phyloP scores from a whole-genome alignment of 441 rosid species.

The Lepidium campestre region DNA sequence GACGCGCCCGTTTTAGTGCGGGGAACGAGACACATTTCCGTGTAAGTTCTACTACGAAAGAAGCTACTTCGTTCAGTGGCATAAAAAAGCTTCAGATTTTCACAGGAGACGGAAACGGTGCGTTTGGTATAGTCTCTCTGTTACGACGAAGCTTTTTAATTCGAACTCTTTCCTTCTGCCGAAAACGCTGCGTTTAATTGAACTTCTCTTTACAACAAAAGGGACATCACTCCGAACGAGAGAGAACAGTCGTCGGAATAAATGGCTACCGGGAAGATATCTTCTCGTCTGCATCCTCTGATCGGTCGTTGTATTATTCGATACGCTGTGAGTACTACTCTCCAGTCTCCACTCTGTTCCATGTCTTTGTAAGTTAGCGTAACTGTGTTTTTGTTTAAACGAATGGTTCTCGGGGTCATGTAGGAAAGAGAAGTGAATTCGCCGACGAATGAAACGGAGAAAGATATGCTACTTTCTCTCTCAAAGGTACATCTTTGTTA shows the following conservation, averaged over 20 bases:
- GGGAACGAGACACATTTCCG: conserved; percentile 49
- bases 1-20: conserved; percentile 51
- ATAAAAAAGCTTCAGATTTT: neutral
- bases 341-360: neutral
- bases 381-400: neutral
- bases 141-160: neutral
- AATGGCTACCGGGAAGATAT: conserved; percentile 30
- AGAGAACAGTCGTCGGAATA: neutral
- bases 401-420: neutral
- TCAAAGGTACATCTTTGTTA: conserved; percentile 38
- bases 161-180: too few species aligned
- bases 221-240: neutral
- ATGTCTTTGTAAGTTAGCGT: neutral
- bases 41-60: conserved; percentile 32
- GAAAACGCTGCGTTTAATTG: neutral
- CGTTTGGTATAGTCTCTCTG: neutral
- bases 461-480: conserved; percentile 43
- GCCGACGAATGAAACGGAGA: conserved; percentile 37
- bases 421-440: conserved; percentile 32
- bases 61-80: conserved; percentile 32
- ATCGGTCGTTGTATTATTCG: conserved; percentile 36
- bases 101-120: neutral
- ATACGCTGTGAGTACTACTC: conserved; percentile 30
- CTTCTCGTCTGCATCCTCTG: conserved; percentile 39
- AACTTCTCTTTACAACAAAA: neutral